Base-by-base conservation (phyloP, 2,329 filamentous ascomycete species). In the Sporothrix mexicana region DNA sequence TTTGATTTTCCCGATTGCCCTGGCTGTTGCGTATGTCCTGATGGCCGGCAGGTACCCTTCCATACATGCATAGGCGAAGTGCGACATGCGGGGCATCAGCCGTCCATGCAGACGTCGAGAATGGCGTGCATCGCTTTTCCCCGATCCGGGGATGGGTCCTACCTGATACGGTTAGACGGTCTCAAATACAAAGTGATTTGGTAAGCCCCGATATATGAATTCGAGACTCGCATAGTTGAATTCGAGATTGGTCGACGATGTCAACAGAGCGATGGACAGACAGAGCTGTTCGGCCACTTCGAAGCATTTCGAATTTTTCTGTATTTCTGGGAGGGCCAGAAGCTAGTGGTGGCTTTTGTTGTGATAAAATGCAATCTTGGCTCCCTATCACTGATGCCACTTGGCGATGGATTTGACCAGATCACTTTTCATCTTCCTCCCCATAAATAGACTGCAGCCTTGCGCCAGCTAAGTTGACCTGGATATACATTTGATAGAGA, bases 71-170 rank as follows among this genome's bases (percentile, higher is more conserved):
- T 45, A 20, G 12, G 61, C 13, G 70, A 20, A 71, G 49, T 57
- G 71, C 55, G 53, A 73, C 71, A 73, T 74, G 72, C 57, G 71
- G 73, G 71, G 71, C 73, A 74, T 69, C 71, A 74, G 47, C 57
- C 67, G 59, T 12, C 25, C 17, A 17, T 53, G 45, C n/a, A 30
- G 41, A 5, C 12, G n/a, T 20, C 13, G n/a, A 30, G 13, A 23
- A 68, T 61, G 71, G 64, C 43, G 62, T 69, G 64, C 53, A 69
- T 47, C 41, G 41, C 61, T 66, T n/a, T 66, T 47, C 2, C 57
- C 30, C 62, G 70, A 72, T 72, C 70, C 23, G 62, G 61, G 70
- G 61, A 25, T 20, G 23, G 15, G 25, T 25, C 45, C 49, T 43
- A 23, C 68, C 57, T 20, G 20, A 30, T 61, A 12, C 10, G 66